Base-by-base conservation (phyloP, 768 basidiomycete genomes). In the Rhodotorula paludigena region DNA sequence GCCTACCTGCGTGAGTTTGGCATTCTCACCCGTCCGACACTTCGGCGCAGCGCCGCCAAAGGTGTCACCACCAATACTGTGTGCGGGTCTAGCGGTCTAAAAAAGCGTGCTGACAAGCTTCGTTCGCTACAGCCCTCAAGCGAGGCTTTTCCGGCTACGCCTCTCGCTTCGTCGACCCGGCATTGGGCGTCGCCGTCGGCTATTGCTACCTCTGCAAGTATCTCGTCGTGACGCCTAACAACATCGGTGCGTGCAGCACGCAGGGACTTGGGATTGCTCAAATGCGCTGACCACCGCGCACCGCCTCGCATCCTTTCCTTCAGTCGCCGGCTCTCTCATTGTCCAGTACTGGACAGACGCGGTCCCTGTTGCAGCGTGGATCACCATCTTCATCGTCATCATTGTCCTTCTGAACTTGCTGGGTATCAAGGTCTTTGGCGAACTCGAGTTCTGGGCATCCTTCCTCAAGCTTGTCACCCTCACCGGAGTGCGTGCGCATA, bases 131-230 rank as follows among this genome's bases (percentile, higher is more conserved):
- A 28, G 45, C 45, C 23, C 15, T 21, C 45, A 51, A 51, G 49
- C 32, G 66, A 48, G 76, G 73, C 30, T 78, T 79, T 71, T 76
- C 74, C 21, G 77, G 77, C 52, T 79, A 79, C 59, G 77, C 77
- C 16, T 68, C 78, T 28, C 74, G 80, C 18, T 81, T 80, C 74
- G 73, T 79, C 28, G 80, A 81, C 69, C 79, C 78, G 0, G 78
- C 78, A 14, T 62, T 81, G 15, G 80, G 78, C 10, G 64, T 61
- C 57, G 72, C 73, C 3, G 44, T 67, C 23, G 73, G 73, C 0
- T 68, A 44, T n/a, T 68, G 67, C 60, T 73, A 73, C 67, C 55
- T 72, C n/a, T n/a, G 53, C 9, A 61, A 39, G 44, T 69, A 69
- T 36, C 41, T 64, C 49, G 68, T 69, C 23, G 58, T 45, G 28